A percentile compares a stretch with the other conserved stretches of the same genome.
Conservation (phyloP, 176 grass and related monocot species). For the Oryza nivara region DNA sequence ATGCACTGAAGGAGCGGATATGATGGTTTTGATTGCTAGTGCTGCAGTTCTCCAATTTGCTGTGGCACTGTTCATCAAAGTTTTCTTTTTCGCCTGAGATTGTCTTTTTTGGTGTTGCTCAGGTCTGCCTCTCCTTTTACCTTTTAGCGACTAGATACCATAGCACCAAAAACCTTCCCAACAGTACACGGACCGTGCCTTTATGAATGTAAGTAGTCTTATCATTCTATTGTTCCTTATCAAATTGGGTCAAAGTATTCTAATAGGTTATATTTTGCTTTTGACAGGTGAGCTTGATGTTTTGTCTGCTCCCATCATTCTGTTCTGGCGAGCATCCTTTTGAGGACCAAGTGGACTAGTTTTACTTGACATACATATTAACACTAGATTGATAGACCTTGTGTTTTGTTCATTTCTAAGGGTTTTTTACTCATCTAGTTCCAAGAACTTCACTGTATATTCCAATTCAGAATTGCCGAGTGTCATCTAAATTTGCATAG, state of each 20-base stretch:
- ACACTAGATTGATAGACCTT: slow-evolving; percentile 25
- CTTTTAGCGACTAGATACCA: background rate
- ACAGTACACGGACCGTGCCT: background rate
- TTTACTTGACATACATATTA: slow-evolving; percentile 46
- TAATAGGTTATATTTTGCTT: slow-evolving; percentile 30
- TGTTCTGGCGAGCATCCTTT: slow-evolving; percentile 32
- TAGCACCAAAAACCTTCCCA: background rate
- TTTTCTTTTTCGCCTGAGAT: slow-evolving; percentile 89
- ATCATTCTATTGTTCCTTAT: background rate
- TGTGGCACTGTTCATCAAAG: slow-evolving; percentile 85
- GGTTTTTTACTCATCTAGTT: background rate
- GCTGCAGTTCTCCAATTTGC: slow-evolving; percentile 75
- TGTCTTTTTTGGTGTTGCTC: slow-evolving; percentile 36
- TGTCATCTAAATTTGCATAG: slow-evolving; percentile 24
- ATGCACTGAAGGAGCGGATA: slow-evolving; percentile 64
- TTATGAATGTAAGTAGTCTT: slow-evolving; percentile 6
- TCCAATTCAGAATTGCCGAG: slow-evolving; percentile 15
- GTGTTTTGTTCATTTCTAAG: background rate
- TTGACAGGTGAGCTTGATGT: slow-evolving; percentile 28
- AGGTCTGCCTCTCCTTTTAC: slow-evolving; percentile 35
- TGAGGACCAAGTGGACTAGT: slow-evolving; percentile 26
- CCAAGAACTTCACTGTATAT: background rate
- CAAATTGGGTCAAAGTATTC: background rate
- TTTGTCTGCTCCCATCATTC: slow-evolving; percentile 14
- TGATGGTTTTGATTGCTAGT: slow-evolving; percentile 68